Base-by-base conservation (phyloP, 352 stramenopile genomes). In the Pythium aquatile region DNA sequence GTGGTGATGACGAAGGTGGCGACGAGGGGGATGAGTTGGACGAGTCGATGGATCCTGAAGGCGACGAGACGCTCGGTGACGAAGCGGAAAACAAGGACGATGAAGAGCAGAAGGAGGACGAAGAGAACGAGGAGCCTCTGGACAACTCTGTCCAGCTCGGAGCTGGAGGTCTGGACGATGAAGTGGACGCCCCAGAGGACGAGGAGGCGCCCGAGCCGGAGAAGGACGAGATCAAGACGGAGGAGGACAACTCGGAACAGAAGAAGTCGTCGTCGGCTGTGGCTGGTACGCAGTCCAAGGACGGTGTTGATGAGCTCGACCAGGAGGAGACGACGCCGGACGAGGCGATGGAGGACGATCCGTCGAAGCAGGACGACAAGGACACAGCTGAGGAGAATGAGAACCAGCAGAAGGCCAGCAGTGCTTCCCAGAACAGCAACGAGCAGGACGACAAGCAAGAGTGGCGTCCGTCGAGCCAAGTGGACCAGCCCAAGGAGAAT, bases 281-380 rank as follows among this genome's bases (percentile, higher is more conserved):
- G 24, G 85, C 79, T 28, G 87, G 84, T 0, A 88, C 81, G 13
- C 88, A 97, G 63, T 88, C 81, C 6, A 93, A 94, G 76, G 83
- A 96, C 58, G 88, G 86, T 8, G 75, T 88, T 37, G 78, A 91
- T 55, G 79, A 94, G 53, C 63, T 93, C 7, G 85, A 95, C 58
- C 69, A 76, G 26, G 69, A 82, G 11, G 68, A 73, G 28, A 68
- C 69, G 29, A 59, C 72, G 24, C 61, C 74, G 4, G 68, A 87
- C 28, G 68, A 76, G 39, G 39, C 75, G 33, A 26, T 65, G 32
- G 69, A 89, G 39, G 87, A 65, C 42, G 75, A 76, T 61, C 62
- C 76, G n/a, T 64, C 74, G 10, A 72, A 74, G 54, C 66, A 72
- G 30, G 72, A 82, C 1, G 65, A 88, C 30, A 69, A 73, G 39